Conservation (phyloP, 331 rosid genomes). For the Acacia pycnantha region DNA sequence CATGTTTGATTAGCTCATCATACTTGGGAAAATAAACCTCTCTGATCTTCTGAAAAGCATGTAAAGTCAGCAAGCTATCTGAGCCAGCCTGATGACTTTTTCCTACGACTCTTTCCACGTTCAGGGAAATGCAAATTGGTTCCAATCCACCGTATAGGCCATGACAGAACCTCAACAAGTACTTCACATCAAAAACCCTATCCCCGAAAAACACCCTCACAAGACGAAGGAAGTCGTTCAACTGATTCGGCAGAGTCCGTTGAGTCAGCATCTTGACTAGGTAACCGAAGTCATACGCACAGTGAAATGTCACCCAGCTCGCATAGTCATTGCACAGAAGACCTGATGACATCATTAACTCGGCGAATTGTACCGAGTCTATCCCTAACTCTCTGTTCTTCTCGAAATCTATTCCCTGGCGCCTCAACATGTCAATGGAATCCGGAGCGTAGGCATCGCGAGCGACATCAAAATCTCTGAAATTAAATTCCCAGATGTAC, state of each 20-base stretch:
- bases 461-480: slow-evolving; percentile 59
- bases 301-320: slow-evolving; percentile 66
- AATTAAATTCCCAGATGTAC: slow-evolving; percentile 71
- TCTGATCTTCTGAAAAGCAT: slow-evolving; percentile 43
- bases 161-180: slow-evolving; percentile 46
- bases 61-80: slow-evolving; percentile 65
- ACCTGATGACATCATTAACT: slow-evolving; percentile 66
- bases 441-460: slow-evolving; percentile 53
- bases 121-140: slow-evolving; percentile 38
- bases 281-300: slow-evolving; percentile 70
- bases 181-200: slow-evolving; percentile 66
- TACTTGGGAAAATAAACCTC: slow-evolving; percentile 28
- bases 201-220: slow-evolving; percentile 54
- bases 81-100: slow-evolving; percentile 75
- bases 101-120: slow-evolving; percentile 43
- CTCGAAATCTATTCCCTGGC: slow-evolving; percentile 70
- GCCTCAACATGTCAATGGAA: slow-evolving; percentile 51
- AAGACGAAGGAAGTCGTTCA: slow-evolving; percentile 28
- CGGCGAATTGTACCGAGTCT: slow-evolving; percentile 45
- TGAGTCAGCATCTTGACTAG: slow-evolving; percentile 63
- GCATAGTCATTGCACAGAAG: slow-evolving; percentile 49
- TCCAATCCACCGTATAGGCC: slow-evolving; percentile 63
- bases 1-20: slow-evolving; percentile 38
- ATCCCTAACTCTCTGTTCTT: slow-evolving; percentile 41
- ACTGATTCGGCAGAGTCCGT: slow-evolving; percentile 36